phyloP scores from a whole-genome alignment of 805 yeast genomes.

The Myxozyma neglecta region DNA sequence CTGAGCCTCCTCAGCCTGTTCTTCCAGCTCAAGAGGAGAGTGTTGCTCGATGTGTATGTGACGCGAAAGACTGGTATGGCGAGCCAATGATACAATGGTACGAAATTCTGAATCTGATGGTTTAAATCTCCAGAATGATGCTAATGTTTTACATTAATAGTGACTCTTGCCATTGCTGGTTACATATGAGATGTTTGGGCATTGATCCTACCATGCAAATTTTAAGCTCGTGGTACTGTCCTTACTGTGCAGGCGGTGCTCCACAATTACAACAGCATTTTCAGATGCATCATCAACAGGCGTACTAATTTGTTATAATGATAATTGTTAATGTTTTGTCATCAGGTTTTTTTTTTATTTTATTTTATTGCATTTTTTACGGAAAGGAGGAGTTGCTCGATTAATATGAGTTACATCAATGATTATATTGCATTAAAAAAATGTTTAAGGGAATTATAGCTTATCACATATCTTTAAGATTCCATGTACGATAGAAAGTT shows the following conservation, averaged over 20 bases:
- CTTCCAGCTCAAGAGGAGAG: conserved; percentile 5
- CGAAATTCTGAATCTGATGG: neutral
- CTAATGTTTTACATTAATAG: conserved; percentile 3
- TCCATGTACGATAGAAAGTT: no score
- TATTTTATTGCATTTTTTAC: no score
- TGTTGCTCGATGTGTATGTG: conserved; percentile 22
- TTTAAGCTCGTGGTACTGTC: conserved; percentile 21
- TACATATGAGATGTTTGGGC: conserved; percentile 22
- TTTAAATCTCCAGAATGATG: neutral
- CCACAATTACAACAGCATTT: neutral
- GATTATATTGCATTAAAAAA: no score
- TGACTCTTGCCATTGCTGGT: conserved; percentile 23
- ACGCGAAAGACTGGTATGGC: conserved; percentile 20
- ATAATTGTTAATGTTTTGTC: no score
- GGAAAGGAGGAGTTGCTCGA: no score
- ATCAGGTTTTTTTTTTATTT: no score
- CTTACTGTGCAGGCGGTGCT: conserved; percentile 17
- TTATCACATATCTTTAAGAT: no score
- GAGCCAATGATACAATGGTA: conserved; percentile 30
- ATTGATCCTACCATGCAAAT: conserved; percentile 5
- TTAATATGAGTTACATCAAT: no score
- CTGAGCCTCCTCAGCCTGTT: neutral
- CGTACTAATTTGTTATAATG: neutral
- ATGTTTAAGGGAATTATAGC: no score
- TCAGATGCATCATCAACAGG: conserved; percentile 4